phyloP scores from a whole-genome alignment of 768 basidiomycete species.

The Lactarius evosmus region DNA sequence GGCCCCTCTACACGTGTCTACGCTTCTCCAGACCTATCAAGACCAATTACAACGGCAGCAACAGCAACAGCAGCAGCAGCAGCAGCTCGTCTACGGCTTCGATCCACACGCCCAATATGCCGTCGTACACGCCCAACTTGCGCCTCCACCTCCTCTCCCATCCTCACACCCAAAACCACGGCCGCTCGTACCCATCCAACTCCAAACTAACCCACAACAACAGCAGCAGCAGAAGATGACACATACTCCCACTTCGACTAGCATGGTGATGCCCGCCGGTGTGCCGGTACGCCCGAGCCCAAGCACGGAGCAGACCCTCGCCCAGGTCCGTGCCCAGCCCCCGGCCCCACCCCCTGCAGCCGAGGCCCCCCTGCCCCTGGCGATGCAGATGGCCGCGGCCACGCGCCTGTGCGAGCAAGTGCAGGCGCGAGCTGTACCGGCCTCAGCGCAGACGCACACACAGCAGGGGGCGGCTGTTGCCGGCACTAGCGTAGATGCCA shows the following conservation, averaged over 20 bases:
- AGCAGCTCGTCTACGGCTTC: neutral
- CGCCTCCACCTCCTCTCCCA: slow-evolving; percentile 1
- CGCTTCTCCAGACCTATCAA: neutral
- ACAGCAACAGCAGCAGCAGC: neutral
- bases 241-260: slow-evolving; percentile 5
- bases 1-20: slow-evolving; percentile 7
- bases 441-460: neutral
- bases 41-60: slow-evolving; percentile 6
- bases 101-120: slow-evolving; percentile 5
- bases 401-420: neutral
- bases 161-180: neutral
- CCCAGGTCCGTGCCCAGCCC: neutral
- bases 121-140: slow-evolving; percentile 13
- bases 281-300: neutral
- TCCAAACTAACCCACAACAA: neutral
- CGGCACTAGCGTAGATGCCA: neutral
- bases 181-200: neutral
- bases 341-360: neutral
- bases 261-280: neutral
- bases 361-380: neutral
- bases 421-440: neutral
- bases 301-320: neutral
- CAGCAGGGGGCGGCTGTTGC: neutral
- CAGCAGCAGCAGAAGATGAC: slow-evolving; percentile 8
- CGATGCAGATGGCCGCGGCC: neutral